Conservation (phyloP, 1,284 basidiomycete genomes). For the Tilletiopsis washingtonensis region DNA sequence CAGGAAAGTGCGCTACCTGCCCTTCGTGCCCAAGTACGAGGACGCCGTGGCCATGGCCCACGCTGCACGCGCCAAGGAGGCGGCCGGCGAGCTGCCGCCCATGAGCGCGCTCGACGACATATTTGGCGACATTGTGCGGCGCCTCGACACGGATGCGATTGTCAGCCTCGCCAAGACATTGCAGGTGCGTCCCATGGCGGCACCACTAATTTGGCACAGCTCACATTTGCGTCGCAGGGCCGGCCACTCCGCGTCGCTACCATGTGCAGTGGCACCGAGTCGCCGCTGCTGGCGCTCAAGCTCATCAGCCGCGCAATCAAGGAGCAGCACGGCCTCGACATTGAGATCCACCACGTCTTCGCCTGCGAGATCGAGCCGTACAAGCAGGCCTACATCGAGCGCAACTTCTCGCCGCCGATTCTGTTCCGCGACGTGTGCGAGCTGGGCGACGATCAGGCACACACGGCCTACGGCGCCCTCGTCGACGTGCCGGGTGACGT, state of each 20-base stretch:
- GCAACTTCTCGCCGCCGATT: conserved; percentile 80
- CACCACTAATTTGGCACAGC: too few relatives aligned
- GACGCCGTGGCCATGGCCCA: conserved; percentile 1
- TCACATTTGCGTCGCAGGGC: conserved; percentile 55
- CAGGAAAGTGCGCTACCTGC: conserved; percentile 14
- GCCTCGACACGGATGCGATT: conserved; percentile 54
- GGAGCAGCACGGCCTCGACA: conserved; percentile 59
- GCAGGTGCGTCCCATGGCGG: too few relatives aligned
- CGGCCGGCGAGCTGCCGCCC: conserved; percentile 56
- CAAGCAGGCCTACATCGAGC: conserved; percentile 95
- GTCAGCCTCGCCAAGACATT: conserved; percentile 56
- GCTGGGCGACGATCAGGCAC: conserved; percentile 54
- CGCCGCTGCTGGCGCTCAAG: conserved; percentile 79
- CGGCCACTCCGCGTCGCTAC: conserved; percentile 85
- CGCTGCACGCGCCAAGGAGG: conserved; percentile 17
- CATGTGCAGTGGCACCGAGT: conserved; percentile 95
- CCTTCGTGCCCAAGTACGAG: conserved; percentile 17
- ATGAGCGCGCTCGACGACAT: conserved; percentile 71
- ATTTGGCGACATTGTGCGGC: conserved; percentile 72
- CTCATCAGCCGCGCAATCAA: conserved; percentile 68
- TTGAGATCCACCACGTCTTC: conserved; percentile 84
- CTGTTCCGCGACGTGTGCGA: conserved; percentile 92
- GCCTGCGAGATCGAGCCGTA: conserved; percentile 97
- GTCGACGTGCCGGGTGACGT: conserved; percentile 81
- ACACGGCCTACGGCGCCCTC: conserved; percentile 82